phyloP scores from a whole-genome alignment of 192 early-diverging fungal genomes.

The Mortierella alpina region DNA sequence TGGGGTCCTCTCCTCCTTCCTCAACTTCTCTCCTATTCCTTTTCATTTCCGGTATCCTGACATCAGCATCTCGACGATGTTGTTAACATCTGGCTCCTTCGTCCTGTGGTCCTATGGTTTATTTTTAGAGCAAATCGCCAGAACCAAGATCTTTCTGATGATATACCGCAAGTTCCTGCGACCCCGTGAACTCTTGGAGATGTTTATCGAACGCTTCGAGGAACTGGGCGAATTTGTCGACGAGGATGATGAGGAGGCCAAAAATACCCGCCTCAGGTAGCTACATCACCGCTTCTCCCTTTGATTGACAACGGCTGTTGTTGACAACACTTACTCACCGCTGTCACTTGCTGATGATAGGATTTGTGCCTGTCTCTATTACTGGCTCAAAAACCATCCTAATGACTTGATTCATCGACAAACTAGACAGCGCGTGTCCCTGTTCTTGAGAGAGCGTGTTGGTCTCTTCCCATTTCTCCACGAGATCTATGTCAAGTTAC shows the following conservation, averaged over 20 bases:
- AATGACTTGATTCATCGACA: constrained; percentile 55
- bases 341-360: constrained; percentile 8
- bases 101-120: neutral
- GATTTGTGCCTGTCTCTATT: constrained; percentile 34
- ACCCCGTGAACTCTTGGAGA: constrained; percentile 51
- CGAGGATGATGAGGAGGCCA: constrained; percentile 31
- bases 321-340: too few relatives aligned
- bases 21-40: neutral
- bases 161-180: constrained; percentile 49
- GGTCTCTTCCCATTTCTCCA: constrained; percentile 33
- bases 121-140: constrained; percentile 44
- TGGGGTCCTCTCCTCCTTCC: neutral
- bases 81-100: neutral
- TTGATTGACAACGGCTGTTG: neutral
- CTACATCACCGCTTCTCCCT: neutral
- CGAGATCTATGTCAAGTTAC: constrained; percentile 37
- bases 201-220: constrained; percentile 46
- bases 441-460: constrained; percentile 31
- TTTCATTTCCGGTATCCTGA: neutral
- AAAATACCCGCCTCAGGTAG: constrained; percentile 40
- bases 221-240: constrained; percentile 34
- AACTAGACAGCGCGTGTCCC: constrained; percentile 35
- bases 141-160: constrained; percentile 41
- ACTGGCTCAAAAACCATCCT: constrained; percentile 53
- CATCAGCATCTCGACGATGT: neutral